Evolutionary conservation across 768 basidiomycete species (phyloP), one percentile per base, ranked within the genome.

Genomic region (Macrolepiota albuminosa): DNA sequence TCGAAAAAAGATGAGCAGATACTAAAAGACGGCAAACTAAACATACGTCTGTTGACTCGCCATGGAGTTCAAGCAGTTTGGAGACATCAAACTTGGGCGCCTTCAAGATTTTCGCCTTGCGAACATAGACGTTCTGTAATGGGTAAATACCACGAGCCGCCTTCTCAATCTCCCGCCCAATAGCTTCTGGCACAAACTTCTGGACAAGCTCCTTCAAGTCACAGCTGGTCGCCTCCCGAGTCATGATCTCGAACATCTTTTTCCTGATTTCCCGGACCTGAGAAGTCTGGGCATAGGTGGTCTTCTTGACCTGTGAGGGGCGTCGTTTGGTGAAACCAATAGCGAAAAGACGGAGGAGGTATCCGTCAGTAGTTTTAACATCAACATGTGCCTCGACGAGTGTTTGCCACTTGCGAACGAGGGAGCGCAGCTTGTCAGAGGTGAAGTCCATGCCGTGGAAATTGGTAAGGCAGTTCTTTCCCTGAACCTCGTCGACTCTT

Each of bases 391-490:
- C 97, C 80, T 98, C 97, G 70, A 99, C 95, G 71, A 98, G 90
- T 21, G 96, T 87, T 79, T 98, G 97, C 97, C 97, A 99, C 80
- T 98, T 99, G 76, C 96, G 93, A 69, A 99, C 97, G 71, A 99
- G 95, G 54, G 97, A 98, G 59, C 97, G 95, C 66, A 98, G 89
- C 80, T 98, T 98, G 87, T 99, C 97, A 60, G 96, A 97, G 63
- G 97, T 98, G 81, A 99, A 98, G 81, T 96, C 93, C 96, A 99
- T 98, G 75, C 97, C 97, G 78, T 96, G 91, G 92, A 99, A 99
- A 79, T 95, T 96, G 75, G 97, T 98, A 58, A 98, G 84, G 83
- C 95, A 97, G 84, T 94, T 97, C 84, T 95, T 96, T 80, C 97
- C 97, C 80, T 97, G 90, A 61, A 93, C 82, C 71, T 95, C 93